A percentile compares a stretch with the other conserved stretches of the same genome.
Conservation (phyloP, 768 basidiomycete genomes). For the Boletus rubroflammeus region DNA sequence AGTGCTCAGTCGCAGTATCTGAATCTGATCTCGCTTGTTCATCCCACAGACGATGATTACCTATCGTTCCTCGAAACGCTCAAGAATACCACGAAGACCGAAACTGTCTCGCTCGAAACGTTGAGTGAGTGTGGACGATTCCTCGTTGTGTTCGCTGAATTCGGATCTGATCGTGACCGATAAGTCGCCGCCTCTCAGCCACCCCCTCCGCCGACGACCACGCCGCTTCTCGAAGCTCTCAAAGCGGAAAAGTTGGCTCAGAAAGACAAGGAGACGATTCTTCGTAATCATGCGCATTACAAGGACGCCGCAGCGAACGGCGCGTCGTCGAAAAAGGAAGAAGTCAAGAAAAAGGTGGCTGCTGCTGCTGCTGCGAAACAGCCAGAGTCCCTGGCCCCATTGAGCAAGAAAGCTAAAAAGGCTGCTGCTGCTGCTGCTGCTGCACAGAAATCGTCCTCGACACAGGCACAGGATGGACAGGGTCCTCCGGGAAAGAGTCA, state of each 20-base stretch:
- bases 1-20: neutral
- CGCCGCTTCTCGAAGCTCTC: slow-evolving; percentile 90
- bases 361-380: slow-evolving; percentile 26
- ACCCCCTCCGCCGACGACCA: slow-evolving; percentile 66
- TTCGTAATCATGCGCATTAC: slow-evolving; percentile 71
- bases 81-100: slow-evolving; percentile 47
- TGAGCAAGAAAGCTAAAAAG: slow-evolving; percentile 38
- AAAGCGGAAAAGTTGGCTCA: slow-evolving; percentile 69
- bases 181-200: slow-evolving; percentile 65
- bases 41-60: slow-evolving; percentile 73
- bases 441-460: slow-evolving; percentile 22
- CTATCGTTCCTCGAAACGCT: slow-evolving; percentile 78
- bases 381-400: slow-evolving; percentile 22
- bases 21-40: neutral
- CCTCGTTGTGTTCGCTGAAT: neutral
- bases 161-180: neutral
- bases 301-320: slow-evolving; percentile 43
- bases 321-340: slow-evolving; percentile 36
- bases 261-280: slow-evolving; percentile 69
- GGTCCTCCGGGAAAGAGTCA: neutral
- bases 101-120: slow-evolving; percentile 61
- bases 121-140: slow-evolving; percentile 26
- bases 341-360: slow-evolving; percentile 36
- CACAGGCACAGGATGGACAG: slow-evolving; percentile 5
- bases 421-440: slow-evolving; percentile 21